Evolutionary conservation across 179 eudicot genomes (phyloP), one percentile per base, ranked within the genome.

Genomic region (Actinidia polygama): DNA sequence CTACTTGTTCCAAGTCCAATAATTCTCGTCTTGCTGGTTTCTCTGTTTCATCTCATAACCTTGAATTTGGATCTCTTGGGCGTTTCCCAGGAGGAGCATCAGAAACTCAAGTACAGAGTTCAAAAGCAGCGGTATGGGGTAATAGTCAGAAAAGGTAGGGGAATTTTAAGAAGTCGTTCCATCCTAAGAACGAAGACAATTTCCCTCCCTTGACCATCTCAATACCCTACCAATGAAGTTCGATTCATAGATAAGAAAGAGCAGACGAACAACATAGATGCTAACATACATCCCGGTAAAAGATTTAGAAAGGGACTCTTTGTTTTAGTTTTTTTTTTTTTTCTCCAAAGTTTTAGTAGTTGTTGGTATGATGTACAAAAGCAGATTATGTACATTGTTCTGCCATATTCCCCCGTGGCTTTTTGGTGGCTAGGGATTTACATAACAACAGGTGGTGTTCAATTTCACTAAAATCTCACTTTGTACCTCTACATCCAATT

Each of bases 41-140:
- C 51, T 21, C 77, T 10, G 46, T 44, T 54, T 21, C 77, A 14
- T 61, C 78, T 6, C 44, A 46, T 50, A 81, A 77, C 76, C 70
- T 89, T 64, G 79, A 83, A 77, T 89, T 89, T 62, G 89, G 91
- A 4, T 85, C 91, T 55, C 16, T 86, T 18, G 86, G 88, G 75
- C 21, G 61, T 58, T 47, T 85, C 16, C 73, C 83, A 9, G 87
- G 83, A 69, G 79, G 47, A 19, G 23, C 76, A 73, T 68, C 81
- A 47, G 59, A 70, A 14, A 47, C 75, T 5, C 73, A 64, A 62
- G 59, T 47, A 54, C 87, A 68, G 67, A 76, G 57, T 79, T 62
- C 85, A 26, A 75, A 80, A 44, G 44, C 55, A 21, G 50, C 73
- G 62, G 76, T 77, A 36, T 10, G 6, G 46, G 40, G 73, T 10